Conservation (phyloP, 306 rosid genomes). For the Fragaria vesca region DNA sequence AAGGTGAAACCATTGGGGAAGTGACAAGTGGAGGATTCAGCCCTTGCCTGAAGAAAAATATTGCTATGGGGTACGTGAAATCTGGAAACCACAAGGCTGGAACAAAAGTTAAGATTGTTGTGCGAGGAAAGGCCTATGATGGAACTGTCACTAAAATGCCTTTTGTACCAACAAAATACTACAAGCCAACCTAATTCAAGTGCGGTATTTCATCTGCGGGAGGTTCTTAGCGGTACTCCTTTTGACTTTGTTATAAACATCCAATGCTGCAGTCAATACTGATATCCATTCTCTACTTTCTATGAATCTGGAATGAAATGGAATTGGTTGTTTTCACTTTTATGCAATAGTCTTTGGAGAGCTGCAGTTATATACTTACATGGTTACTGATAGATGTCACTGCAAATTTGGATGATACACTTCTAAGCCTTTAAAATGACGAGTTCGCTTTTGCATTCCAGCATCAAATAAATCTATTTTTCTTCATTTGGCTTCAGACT, state of each 20-base stretch:
- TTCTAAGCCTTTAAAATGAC: not conserved
- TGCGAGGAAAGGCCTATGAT: conserved; percentile 86
- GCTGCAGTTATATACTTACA: not conserved
- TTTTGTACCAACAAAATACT: conserved; percentile 92
- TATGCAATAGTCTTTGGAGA: not conserved
- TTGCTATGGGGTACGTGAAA: conserved; percentile 96
- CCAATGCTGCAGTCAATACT: conserved; percentile 31
- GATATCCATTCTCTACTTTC: conserved; percentile 36
- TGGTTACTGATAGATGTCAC: not conserved
- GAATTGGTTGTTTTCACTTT: not conserved
- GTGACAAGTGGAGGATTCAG: conserved; percentile 98
- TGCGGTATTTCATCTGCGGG: conserved; percentile 18
- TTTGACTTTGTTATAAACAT: conserved; percentile 32
- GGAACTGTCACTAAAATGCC: conserved; percentile 96
- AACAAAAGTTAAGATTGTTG: conserved; percentile 80
- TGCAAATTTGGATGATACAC: not conserved
- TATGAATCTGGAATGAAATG: conserved; percentile 22
- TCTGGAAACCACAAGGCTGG: conserved; percentile 95
- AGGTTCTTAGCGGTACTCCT: conserved; percentile 16
- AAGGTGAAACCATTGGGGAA: conserved; percentile 81
- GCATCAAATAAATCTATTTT: not conserved
- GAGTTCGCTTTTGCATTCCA: not conserved
- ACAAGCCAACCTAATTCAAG: conserved; percentile 70
- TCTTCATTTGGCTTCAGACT: not conserved
- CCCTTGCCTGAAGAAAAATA: conserved; percentile 95